Evolutionary conservation across 495 filamentous ascomycete genomes (phyloP).

Genomic region (Melanomma pulvis-pyrius): DNA sequence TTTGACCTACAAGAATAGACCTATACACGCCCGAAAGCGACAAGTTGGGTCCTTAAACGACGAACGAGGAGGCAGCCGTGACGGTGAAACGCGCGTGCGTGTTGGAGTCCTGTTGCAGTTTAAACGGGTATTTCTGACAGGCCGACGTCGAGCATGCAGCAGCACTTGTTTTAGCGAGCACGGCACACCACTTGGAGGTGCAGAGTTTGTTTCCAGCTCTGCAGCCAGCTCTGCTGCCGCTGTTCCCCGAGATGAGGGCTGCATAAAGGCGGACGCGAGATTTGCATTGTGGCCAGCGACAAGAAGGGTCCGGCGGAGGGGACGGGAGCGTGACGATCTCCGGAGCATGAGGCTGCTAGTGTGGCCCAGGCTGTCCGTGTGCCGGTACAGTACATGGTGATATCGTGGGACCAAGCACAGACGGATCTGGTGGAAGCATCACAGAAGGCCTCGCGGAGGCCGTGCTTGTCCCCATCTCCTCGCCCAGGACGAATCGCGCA

Average conservation of each 20-base stretch:
- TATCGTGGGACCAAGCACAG: conserved; percentile 34
- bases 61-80: conserved; percentile 5
- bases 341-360: conserved; percentile 22
- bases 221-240: conserved; percentile 1
- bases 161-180: not conserved
- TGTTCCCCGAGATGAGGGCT: conserved; percentile 23
- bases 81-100: conserved; percentile 37
- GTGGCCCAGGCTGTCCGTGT: conserved; percentile 24
- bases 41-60: conserved; percentile 2
- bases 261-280: conserved; percentile 17
- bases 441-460: conserved; percentile 5
- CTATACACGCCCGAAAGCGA: conserved; percentile 5
- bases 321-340: conserved; percentile 22
- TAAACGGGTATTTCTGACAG: conserved; percentile 33
- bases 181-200: not conserved
- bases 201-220: conserved; percentile 15
- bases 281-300: conserved; percentile 6
- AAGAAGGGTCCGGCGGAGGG: not conserved
- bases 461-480: conserved; percentile 1
- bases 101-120: conserved; percentile 33
- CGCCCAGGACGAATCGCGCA: conserved; percentile 24
- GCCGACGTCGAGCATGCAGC: conserved; percentile 5
- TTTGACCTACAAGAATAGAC: conserved; percentile 30
- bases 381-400: conserved; percentile 1
- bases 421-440: conserved; percentile 35